Evolutionary conservation across 148 eudicot genomes (phyloP), one percentile per base, ranked within the genome.

Genomic region (Chenopodium quinoa): DNA sequence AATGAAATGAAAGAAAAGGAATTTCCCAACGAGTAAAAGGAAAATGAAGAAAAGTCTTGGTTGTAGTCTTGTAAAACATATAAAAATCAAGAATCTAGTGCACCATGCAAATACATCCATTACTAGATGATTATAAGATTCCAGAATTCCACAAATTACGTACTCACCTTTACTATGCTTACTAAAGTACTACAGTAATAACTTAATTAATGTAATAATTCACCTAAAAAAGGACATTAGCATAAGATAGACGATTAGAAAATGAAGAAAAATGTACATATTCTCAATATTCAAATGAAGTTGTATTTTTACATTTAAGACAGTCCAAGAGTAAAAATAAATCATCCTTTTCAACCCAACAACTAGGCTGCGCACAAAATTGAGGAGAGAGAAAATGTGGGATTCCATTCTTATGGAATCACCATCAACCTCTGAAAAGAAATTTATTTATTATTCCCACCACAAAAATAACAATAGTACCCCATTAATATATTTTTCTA

Each of bases 371-470:
- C 72, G n/a, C 75, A 79, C 20, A 70, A 70, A 17, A 31, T 11
- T 2, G 44, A 44, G 10, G 31, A 72, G 19, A 73, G 60, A 74
- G 22, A 74, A 74, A 50, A 48, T 74, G 84, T 82, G 84, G 78
- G 80, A 82, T 77, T 82, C 81, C 71, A 77, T 77, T 74, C 63
- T 74, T 25, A 74, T 74, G 71, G 84, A 82, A 82, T 77, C 77
- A 77, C 63, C 77, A 64, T 19, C 63, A 44, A 40, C 20, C 27
- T 40, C 47, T 40, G 25, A 76, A 76, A 76, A 23, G 13, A 22
- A 22, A 20, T 6, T 17, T 32, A 4, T 32, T 44, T 9, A 16
- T 78, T 40, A 70, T 79, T 79, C 74, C 81, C 64, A 67, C 74
- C 73, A 62, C 78, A 29, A 40, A 40, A 40, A 2, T 64, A 29